These are phyloP conservation scores for Hypoxylon cercidicola DNA, from an alignment of 495 filamentous ascomycete species.

Conservation along the genomic window DNA sequence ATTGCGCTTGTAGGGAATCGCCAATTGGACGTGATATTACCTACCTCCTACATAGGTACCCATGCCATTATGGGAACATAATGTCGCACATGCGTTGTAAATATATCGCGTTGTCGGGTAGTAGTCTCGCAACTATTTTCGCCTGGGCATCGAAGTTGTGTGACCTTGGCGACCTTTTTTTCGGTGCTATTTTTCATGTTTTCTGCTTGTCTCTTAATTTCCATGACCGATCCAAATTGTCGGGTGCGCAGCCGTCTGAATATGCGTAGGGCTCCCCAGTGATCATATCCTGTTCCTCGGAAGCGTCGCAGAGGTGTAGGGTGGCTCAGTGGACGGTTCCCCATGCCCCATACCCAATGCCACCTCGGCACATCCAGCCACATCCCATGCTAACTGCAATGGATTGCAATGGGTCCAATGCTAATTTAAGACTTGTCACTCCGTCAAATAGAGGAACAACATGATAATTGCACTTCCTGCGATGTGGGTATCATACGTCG, in stretches of 20 bases:
- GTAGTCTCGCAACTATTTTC: slow-evolving; percentile 19
- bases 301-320: background rate
- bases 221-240: slow-evolving; percentile 16
- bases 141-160: slow-evolving; percentile 9
- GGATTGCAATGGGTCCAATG: background rate
- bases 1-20: slow-evolving; percentile 14
- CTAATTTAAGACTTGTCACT: slow-evolving; percentile 17
- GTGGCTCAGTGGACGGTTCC: too few relatives aligned
- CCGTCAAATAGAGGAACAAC: too few relatives aligned
- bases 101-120: slow-evolving; percentile 6
- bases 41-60: slow-evolving; percentile 17
- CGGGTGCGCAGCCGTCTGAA: slow-evolving; percentile 24
- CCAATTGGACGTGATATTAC: slow-evolving; percentile 11
- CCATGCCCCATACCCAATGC: background rate
- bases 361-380: slow-evolving; percentile 16
- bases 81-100: slow-evolving; percentile 21
- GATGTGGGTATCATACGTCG: background rate
- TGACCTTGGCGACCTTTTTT: slow-evolving; percentile 7
- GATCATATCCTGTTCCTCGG: slow-evolving; percentile 3
- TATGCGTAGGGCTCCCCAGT: slow-evolving; percentile 3
- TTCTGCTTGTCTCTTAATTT: slow-evolving; percentile 9
- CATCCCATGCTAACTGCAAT: slow-evolving; percentile 6
- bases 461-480: background rate
- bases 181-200: slow-evolving; percentile 1
- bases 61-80: slow-evolving; percentile 12